Evolutionary conservation across 176 grass and related monocot species (phyloP).

Genomic region (Panicum miliaceum): DNA sequence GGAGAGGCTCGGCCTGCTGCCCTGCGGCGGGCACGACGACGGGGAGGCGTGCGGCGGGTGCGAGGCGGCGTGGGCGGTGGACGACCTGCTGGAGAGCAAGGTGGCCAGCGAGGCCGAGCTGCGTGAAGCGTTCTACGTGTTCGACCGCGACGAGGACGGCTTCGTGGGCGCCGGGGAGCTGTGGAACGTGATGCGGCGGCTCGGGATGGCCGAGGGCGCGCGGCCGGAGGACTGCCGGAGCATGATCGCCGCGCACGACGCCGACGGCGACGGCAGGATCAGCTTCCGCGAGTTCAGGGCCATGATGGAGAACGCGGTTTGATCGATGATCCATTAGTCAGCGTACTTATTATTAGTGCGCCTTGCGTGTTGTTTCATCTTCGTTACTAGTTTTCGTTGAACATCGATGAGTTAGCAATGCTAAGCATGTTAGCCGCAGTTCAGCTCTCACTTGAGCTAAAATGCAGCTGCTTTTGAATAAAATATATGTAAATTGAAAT

Average conservation of each 20-base stretch:
- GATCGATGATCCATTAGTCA: too few relatives aligned
- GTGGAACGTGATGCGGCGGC: slow-evolving; percentile 64
- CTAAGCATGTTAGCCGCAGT: background rate
- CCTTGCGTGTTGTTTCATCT: background rate
- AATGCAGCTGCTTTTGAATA: background rate
- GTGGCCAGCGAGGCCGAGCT: slow-evolving; percentile 64
- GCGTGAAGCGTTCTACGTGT: slow-evolving; percentile 75
- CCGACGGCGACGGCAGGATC: slow-evolving; percentile 61
- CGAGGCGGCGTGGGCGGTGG: slow-evolving; percentile 33
- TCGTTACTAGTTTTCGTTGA: background rate
- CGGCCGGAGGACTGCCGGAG: slow-evolving; percentile 50
- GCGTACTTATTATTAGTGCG: too few relatives aligned
- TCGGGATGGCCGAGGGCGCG: slow-evolving; percentile 55
- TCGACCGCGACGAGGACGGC: slow-evolving; percentile 85
- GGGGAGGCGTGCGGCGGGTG: slow-evolving; percentile 8
- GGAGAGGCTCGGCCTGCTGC: slow-evolving; percentile 38
- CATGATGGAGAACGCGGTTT: slow-evolving; percentile 68
- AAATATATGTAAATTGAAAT: background rate
- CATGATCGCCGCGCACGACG: slow-evolving; percentile 70
- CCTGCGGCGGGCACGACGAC: background rate
- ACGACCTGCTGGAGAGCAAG: slow-evolving; percentile 57
- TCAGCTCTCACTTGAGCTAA: background rate
- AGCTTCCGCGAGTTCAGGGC: slow-evolving; percentile 64
- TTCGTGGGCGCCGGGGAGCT: slow-evolving; percentile 64
- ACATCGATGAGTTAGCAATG: background rate